phyloP scores from a whole-genome alignment of 2,329 filamentous ascomycete species.

The Lasiodiplodia theobromae region DNA sequence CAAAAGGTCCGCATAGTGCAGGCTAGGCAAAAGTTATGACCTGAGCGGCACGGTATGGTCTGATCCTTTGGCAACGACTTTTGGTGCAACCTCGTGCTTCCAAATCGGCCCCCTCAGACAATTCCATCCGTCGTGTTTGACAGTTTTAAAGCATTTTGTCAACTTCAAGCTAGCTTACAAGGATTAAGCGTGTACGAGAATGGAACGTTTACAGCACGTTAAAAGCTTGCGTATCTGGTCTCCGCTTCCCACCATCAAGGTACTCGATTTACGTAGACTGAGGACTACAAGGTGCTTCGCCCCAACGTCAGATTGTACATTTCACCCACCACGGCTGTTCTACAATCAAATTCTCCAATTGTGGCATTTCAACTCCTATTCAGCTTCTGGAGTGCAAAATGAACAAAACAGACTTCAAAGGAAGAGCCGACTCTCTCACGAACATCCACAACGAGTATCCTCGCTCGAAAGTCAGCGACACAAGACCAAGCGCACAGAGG shows the following conservation, averaged over 20 bases:
- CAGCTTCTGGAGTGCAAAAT: neutral
- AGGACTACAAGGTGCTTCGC: conserved; percentile 27
- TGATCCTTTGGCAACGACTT: neutral
- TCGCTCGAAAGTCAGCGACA: neutral
- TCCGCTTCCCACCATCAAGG: conserved; percentile 26
- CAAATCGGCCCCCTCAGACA: neutral
- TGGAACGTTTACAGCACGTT: neutral
- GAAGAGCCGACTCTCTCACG: neutral
- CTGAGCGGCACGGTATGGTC: neutral
- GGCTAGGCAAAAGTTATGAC: neutral
- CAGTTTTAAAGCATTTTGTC: neutral
- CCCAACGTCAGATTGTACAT: neutral
- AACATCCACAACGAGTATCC: neutral
- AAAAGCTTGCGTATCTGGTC: neutral
- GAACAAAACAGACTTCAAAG: neutral
- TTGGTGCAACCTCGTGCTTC: neutral
- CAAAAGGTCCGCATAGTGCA: too few species aligned
- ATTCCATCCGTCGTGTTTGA: neutral
- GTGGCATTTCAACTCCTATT: neutral
- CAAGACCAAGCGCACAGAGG: neutral
- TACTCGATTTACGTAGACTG: conserved; percentile 8
- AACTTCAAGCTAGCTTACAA: neutral
- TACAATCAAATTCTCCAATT: neutral
- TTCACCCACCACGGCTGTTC: neutral
- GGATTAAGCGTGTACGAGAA: neutral